Evolutionary conservation across 257 asterid species (phyloP), one percentile per base, ranked within the genome.

Genomic region (Lavandula angustifolia): DNA sequence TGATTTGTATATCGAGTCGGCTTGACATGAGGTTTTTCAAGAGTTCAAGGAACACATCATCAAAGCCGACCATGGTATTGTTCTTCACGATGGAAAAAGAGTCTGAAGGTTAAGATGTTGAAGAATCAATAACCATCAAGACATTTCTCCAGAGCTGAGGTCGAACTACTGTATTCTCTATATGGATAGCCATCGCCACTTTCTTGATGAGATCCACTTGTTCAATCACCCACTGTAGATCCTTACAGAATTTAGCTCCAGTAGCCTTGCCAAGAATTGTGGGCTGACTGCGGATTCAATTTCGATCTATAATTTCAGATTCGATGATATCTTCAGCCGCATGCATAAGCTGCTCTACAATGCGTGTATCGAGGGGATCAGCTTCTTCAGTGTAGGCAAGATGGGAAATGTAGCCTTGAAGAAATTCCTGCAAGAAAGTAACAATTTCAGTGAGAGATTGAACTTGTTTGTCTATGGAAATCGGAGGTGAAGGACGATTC

Each of bases 191-290:
- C n/a, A 53, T 27, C 29, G 7, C 41, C 29, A 14, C 16, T 53
- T 40, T 53, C 70, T 40, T 54, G 64, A 66, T 42, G 5, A 10
- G n/a, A 64, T 64, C 50, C 60, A 64, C 34, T 7, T 17, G n/a
- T 49, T 49, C 22, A 0, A 49, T 35, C 12, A 47, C 48, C 1
- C 9, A 5, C 17, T 47, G 33, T 0, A 62, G 10, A 13, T 2
- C 16, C 9, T 4, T n/a, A n/a, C n/a, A n/a, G n/a, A n/a, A n/a
- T n/a, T 6, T 0, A 0, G 1, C 12, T 8, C 3, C 12, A 8
- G 3, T 1, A 9, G 0, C 0, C 0, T 2, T 3, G 2, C 3
- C n/a, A 8, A 42, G 14, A 42, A 3, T 0, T 42, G 9, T n/a
- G 8, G 1, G 29, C 13, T 11, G 9, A 46, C 3, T 0, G 1